Conservation (phyloP, 2,329 filamentous ascomycete species). For the Venturia carpophila region DNA sequence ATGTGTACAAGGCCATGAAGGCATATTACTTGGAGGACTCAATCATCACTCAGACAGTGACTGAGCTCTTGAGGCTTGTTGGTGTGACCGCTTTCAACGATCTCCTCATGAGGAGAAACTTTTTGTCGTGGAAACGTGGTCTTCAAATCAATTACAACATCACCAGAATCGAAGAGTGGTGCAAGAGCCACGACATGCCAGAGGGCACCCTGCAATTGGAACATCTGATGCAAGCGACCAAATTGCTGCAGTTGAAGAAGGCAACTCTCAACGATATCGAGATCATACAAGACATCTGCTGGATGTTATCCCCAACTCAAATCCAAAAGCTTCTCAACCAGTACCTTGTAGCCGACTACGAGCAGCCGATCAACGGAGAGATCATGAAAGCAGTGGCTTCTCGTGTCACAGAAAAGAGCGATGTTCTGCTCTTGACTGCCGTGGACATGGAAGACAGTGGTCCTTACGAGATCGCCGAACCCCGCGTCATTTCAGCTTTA, state of each 20-base stretch:
- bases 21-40: conserved; percentile 94
- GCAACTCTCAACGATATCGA: conserved; percentile 98
- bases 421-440: conserved; percentile 83
- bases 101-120: conserved; percentile 92
- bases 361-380: conserved; percentile 98
- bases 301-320: conserved; percentile 99
- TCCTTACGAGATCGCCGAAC: conserved; percentile 96
- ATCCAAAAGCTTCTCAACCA: conserved; percentile 99
- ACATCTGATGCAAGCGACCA: conserved; percentile 99
- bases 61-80: conserved; percentile 83
- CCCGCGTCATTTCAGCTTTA: conserved; percentile 86
- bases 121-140: conserved; percentile 98
- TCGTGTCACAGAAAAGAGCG: conserved; percentile 94
- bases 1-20: conserved; percentile 98
- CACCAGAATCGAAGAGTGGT: conserved; percentile 98
- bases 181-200: conserved; percentile 99
- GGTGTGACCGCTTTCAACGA: conserved; percentile 99
- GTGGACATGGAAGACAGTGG: conserved; percentile 99
- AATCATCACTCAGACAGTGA: conserved; percentile 92
- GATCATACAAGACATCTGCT: conserved; percentile 99
- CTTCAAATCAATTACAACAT: conserved; percentile 99
- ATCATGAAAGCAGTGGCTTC: conserved; percentile 99
- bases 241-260: conserved; percentile 97
- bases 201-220: conserved; percentile 95
- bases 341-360: conserved; percentile 96